Evolutionary conservation across 2,329 filamentous ascomycete genomes (phyloP), one percentile per base, ranked within the genome.

Genomic region (Aspergillus sp.): DNA sequence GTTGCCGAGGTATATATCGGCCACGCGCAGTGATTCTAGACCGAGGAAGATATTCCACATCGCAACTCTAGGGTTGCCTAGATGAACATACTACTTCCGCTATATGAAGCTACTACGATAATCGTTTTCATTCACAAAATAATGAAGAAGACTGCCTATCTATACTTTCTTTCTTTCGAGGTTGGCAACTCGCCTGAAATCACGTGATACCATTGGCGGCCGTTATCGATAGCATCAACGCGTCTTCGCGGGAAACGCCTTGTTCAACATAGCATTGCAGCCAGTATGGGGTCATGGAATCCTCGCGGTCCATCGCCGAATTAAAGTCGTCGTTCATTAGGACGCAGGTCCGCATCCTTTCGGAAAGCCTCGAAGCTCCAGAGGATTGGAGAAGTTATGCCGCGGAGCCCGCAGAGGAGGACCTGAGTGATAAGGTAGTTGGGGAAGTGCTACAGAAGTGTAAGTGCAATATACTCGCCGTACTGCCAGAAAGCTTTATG

Each of bases 361-460:
- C 80, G 2, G 75, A 79, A 56, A 73, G 73, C 15, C 75, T 84
- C 15, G 69, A 77, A 48, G 76, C 78, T 4, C 77, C 80, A 3
- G 74, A 79, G 55, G 72, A 77, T 59, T 80, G 82, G 73, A 75
- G 74, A 55, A 73, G 77, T 4, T 75, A 77, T 68, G 71, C 70
- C 24, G 56, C 69, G 17, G 75, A 77, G 51, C 72, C 75, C 15
- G 70, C 75, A 11, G 75, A 80, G 56, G 76, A 73, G 33, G 78
- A 77, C 31, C 66, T 83, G 31, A 77, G 76, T 52, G 76, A 81
- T 52, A 80, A 79, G 61, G 74, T 77, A 15, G 72, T 84, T 56
- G 76, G 78, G 47, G 80, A 82, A 68, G 79, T 78, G 27, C 59
- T 84, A 51, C 73, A 79, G 56, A 83, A 83, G 75, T 76, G 81